Evolutionary conservation across 2,329 filamentous ascomycete species (phyloP).

Genomic region (Beauveria brongniartii): DNA sequence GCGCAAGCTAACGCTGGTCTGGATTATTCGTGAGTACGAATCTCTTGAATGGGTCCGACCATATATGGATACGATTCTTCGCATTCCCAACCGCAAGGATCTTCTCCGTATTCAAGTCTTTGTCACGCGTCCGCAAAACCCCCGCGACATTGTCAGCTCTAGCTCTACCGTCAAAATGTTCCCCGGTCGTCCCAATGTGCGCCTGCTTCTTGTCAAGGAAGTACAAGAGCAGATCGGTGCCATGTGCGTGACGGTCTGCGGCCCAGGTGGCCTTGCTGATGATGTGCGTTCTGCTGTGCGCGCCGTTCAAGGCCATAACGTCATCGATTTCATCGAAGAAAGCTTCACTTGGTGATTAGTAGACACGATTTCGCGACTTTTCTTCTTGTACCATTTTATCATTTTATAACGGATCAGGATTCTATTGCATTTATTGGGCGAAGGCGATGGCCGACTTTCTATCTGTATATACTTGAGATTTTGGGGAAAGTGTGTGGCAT

Average conservation of each 20-base stretch:
- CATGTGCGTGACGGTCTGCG: conserved; percentile 79
- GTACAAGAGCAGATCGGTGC: conserved; percentile 75
- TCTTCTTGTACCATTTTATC: conserved; percentile 8
- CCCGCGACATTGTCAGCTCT: conserved; percentile 70
- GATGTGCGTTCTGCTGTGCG: conserved; percentile 65
- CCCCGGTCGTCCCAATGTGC: conserved; percentile 77
- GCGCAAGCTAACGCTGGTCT: conserved; percentile 73
- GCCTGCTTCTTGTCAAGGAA: conserved; percentile 72
- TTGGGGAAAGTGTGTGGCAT: background rate
- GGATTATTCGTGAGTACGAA: conserved; percentile 86
- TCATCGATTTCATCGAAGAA: conserved; percentile 71
- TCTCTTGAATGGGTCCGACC: conserved; percentile 89
- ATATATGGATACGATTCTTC: conserved; percentile 69
- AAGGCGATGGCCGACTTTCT: background rate
- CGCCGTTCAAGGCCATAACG: conserved; percentile 51
- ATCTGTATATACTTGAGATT: conserved; percentile 8
- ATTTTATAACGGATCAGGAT: background rate
- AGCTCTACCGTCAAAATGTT: conserved; percentile 84
- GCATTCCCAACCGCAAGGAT: conserved; percentile 72
- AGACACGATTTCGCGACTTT: background rate
- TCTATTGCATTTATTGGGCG: conserved; percentile 10
- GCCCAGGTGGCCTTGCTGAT: conserved; percentile 65
- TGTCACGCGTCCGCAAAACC: conserved; percentile 77
- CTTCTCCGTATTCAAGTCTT: conserved; percentile 82
- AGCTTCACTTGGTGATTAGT: conserved; percentile 56